phyloP scores from a whole-genome alignment of 352 stramenopile genomes.

The Globisporangium polare region DNA sequence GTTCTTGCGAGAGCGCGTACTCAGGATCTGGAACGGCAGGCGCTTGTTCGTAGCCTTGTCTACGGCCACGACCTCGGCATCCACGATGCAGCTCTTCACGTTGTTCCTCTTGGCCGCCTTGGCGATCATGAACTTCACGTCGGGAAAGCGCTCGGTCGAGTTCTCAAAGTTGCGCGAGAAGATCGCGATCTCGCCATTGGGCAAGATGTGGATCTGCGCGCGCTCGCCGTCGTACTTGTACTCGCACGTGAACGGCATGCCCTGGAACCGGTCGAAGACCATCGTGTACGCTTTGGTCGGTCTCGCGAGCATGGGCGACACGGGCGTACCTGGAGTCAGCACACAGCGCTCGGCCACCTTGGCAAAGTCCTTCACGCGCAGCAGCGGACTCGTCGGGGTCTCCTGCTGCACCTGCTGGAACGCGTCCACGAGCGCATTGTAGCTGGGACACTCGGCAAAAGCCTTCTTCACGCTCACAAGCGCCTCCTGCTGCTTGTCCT shows the following conservation, averaged over 20 bases:
- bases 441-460: constrained; percentile 96
- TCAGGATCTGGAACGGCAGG: constrained; percentile 98
- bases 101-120: constrained; percentile 47
- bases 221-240: constrained; percentile 99
- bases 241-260: constrained; percentile 96
- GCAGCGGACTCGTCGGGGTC: constrained; percentile 30
- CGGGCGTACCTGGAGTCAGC: constrained; percentile 94
- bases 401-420: constrained; percentile 68
- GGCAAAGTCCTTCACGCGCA: constrained; percentile 51
- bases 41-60: constrained; percentile 95
- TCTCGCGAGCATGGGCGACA: constrained; percentile 99
- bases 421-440: constrained; percentile 92
- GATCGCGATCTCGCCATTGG: constrained; percentile 90
- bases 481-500: constrained; percentile 85
- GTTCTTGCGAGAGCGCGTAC: constrained; percentile 95
- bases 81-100: constrained; percentile 92
- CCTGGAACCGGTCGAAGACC: constrained; percentile 96
- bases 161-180: constrained; percentile 99
- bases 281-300: constrained; percentile 95
- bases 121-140: constrained; percentile 74
- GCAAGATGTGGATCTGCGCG: constrained; percentile 93
- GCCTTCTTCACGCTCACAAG: constrained; percentile 96
- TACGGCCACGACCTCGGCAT: constrained; percentile 98
- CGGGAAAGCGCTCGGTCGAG: constrained; percentile 96
- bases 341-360: constrained; percentile 79